Evolutionary conservation across 2,329 filamentous ascomycete species (phyloP).

Genomic region (Lojkania enalia): DNA sequence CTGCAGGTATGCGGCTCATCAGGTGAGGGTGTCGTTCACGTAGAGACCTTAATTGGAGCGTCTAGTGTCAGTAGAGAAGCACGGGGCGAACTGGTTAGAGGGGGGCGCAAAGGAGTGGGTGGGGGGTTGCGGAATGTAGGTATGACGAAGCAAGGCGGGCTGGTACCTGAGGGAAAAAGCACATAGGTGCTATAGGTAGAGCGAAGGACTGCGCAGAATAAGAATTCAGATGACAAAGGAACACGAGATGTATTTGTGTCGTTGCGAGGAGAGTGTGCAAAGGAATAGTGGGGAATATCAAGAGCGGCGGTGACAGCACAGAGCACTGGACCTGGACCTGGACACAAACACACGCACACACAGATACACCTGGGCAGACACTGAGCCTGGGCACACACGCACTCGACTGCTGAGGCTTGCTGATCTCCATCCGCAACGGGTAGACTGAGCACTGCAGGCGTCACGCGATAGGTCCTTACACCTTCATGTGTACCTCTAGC

Average conservation of each 20-base stretch:
- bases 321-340: too few relatives aligned
- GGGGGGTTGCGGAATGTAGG: constrained; percentile 3
- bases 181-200: constrained; percentile 17
- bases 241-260: constrained; percentile 7
- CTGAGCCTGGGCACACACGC: too few relatives aligned
- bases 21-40: constrained; percentile 3
- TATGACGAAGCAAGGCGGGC: background rate
- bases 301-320: constrained; percentile 5
- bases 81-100: background rate
- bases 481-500: too few relatives aligned
- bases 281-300: constrained; percentile 4
- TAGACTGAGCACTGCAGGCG: too few relatives aligned
- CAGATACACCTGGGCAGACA: too few relatives aligned
- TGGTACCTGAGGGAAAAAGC: constrained; percentile 23
- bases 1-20: constrained; percentile 15
- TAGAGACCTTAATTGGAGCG: constrained; percentile 3
- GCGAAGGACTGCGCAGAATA: constrained; percentile 13
- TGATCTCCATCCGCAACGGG: too few relatives aligned
- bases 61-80: constrained; percentile 25
- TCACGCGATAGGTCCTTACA: too few relatives aligned
- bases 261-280: background rate
- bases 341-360: too few relatives aligned
- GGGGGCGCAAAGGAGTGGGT: background rate
- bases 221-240: constrained; percentile 21
- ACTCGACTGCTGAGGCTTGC: too few relatives aligned